phyloP scores from a whole-genome alignment of 2,329 filamentous ascomycete genomes.

The Metarhizium brunneum region DNA sequence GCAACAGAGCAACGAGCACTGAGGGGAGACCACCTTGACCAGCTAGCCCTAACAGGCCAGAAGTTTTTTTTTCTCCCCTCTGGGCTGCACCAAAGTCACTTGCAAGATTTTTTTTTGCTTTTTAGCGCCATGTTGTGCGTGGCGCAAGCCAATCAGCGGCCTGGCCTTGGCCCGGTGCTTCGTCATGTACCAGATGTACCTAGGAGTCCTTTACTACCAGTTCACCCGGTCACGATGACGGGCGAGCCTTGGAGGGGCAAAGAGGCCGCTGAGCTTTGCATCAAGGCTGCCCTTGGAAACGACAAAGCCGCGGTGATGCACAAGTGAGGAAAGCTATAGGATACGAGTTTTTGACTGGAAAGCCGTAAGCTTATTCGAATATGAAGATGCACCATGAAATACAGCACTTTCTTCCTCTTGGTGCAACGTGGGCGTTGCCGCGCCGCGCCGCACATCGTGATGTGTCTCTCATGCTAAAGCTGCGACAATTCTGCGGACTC shows the following conservation, averaged over 20 bases:
- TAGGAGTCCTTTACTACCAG: neutral
- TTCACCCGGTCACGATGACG: neutral
- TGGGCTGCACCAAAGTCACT: slow-evolving; percentile 5
- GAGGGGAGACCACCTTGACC: neutral
- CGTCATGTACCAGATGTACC: neutral
- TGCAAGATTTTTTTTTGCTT: slow-evolving; percentile 10
- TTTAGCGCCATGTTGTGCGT: slow-evolving; percentile 4
- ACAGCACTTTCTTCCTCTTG: neutral
- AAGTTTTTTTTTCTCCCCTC: slow-evolving; percentile 17
- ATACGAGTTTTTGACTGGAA: neutral
- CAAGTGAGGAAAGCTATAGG: neutral
- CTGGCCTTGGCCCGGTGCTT: neutral
- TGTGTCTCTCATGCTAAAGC: neutral
- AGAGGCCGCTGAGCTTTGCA: neutral
- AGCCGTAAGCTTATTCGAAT: neutral
- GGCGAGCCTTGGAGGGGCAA: neutral
- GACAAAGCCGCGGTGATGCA: neutral
- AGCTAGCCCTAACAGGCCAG: slow-evolving; percentile 25
- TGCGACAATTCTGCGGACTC: neutral
- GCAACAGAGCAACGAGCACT: slow-evolving; percentile 17
- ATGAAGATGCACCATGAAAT: neutral
- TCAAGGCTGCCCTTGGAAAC: neutral
- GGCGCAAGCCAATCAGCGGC: slow-evolving; percentile 8
- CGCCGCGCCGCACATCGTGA: too few species aligned
- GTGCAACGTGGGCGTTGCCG: too few species aligned